phyloP scores from a whole-genome alignment of 176 grass and related monocot genomes.

The sorghum (Sorghum bicolor) region Sorghum_bicolor_NCBIv3 NC_012878.2:56819501-56820000 shows the following conservation, averaged over 20 bases:
- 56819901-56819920: neutral
- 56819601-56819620: neutral
- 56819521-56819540: neutral
- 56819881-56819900: too few species aligned
- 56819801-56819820: neutral
- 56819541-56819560: neutral
- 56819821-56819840: neutral
- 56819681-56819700: neutral
- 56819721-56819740: neutral
- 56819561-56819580: neutral
- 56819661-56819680: neutral
- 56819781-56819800: neutral
- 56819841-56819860: neutral
- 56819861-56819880: neutral
- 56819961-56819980: constrained; percentile 7
- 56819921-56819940: neutral
- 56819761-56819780: neutral
- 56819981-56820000: constrained; percentile 22
- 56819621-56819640: neutral
- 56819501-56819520: neutral
- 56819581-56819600: neutral
- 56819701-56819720: neutral
- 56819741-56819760: neutral
- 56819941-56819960: neutral
- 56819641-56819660: neutral